Evolutionary conservation across 2,329 filamentous ascomycete species (phyloP), one percentile per base, ranked within the genome.

Genomic region (Fusarium sp.): DNA sequence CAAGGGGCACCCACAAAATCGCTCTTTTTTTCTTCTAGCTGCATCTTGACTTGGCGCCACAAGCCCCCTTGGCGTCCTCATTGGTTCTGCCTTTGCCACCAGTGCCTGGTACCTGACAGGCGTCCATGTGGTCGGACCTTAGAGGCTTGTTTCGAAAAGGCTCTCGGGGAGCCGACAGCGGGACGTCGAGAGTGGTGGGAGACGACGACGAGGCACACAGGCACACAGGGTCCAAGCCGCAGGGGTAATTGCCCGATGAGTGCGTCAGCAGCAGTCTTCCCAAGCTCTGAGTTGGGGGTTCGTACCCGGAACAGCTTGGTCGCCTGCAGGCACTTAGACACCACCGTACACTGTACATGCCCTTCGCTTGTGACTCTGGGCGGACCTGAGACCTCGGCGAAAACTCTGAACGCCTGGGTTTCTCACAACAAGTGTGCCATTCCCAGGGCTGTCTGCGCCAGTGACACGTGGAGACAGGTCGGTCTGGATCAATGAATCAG

Each of bases 41-140:
- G 63, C 76, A 71, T 75, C 39, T 61, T 68, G 58, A 63, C 64
- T 68, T 68, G 58, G 43, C 48, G 56, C 61, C 60, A 63, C 45
- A 39, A 30, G 64, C 41, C 41, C 41, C 50, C 54, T 71, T 64
- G 57, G 50, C 11, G 34, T 56, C 59, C 56, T 70, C 66, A 83
- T 84, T 84, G 83, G 83, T 56, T 74, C 63, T 68, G 45, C 63
- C 35, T 63, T 73, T 66, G 56, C 76, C 75, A 73, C 69, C 74
- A 62, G 81, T 82, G 76, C 81, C 83, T 82, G 83, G 84, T 85
- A 82, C 84, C 84, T 85, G 83, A 80, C 82, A 82, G 79, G 68
- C 68, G 74, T 78, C 81, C 82, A 84, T 84, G 82, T 84, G 83
- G 82, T 79, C 74, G 73, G 77, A 78, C 78, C 76, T 83, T 77